Percentiles rank a stretch among this genome's conserved stretches.
phyloP scores from a whole-genome alignment of 768 basidiomycete genomes.

The Leccinum sublutescens region DNA sequence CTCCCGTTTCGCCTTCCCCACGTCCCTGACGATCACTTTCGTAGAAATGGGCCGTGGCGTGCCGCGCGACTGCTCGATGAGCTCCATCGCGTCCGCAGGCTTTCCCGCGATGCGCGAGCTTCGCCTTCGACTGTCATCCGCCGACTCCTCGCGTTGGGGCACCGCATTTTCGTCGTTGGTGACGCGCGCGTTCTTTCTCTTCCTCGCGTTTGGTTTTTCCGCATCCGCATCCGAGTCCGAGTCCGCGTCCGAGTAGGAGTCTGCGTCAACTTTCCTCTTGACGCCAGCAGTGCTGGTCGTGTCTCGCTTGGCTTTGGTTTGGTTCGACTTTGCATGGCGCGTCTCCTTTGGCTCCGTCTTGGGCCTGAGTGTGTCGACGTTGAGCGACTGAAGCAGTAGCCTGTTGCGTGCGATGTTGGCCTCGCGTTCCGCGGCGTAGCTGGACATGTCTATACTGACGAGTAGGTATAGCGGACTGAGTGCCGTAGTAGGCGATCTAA shows the following conservation, averaged over 20 bases:
- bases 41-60: conserved; percentile 40
- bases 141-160: neutral
- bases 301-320: neutral
- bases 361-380: conserved; percentile 41
- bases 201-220: conserved; percentile 29
- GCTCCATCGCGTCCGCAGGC: conserved; percentile 44
- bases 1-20: conserved; percentile 35
- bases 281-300: conserved; percentile 13
- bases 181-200: conserved; percentile 19
- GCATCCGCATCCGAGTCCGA: conserved; percentile 18
- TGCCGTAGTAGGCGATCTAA: neutral
- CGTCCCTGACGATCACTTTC: conserved; percentile 33
- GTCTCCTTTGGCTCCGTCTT: conserved; percentile 47
- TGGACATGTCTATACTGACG: conserved; percentile 9
- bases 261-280: conserved; percentile 42
- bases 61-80: conserved; percentile 37
- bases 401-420: conserved; percentile 44
- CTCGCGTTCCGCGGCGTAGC: conserved; percentile 35
- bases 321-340: conserved; percentile 18
- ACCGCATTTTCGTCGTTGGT: conserved; percentile 20
- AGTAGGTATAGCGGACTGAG: neutral
- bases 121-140: conserved; percentile 45
- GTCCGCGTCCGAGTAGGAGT: neutral
- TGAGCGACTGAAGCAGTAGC: conserved; percentile 41
- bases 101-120: conserved; percentile 67